Base-by-base conservation (phyloP, 148 eudicot genomes). In the Beta vulgaris region DNA sequence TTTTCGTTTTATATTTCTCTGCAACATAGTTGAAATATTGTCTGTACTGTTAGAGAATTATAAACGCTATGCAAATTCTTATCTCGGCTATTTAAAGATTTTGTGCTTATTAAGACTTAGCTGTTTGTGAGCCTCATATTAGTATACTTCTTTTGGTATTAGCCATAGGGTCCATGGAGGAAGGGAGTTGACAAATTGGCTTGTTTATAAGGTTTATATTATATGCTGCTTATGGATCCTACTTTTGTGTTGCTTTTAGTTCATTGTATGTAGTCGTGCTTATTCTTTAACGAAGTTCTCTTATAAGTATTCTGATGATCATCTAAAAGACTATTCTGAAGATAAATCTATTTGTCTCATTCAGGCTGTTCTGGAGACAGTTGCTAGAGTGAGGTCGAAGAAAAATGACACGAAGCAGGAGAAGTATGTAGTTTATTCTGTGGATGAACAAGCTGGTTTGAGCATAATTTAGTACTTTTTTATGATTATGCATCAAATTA, bases 331-430 rank as follows among this genome's bases (percentile, higher is more conserved):
- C n/a, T n/a, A n/a, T n/a, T n/a, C 62, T 68, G 69, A 58, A 69
- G 44, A 40, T 43, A 39, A 63, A 28, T 39, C 71, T 73, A n/a
- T n/a, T 43, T 61, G 36, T 70, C 21, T 81, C 76, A 51, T 66
- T 74, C 93, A 94, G 98, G 98, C 98, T 76, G 90, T 89, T 83
- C 60, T 94, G 87, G 98, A 91, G 90, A 92, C 97, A 28, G 98
- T 94, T 86, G 98, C 98, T 58, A 91, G 97, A 85, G 97, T 94
- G 74, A 90, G 82, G 93, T 76, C 93, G 60, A 91, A 94, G 92
- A 94, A 94, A 84, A 94, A 94, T 85, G 98, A 91, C 60, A 91
- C 98, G 35, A 94, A 91, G 75, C 96, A 94, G 72, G 98, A 94
- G 70, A 94, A 91, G 98, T 94, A 94, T 74, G 97, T 76, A 57